Evolutionary conservation across 495 filamentous ascomycete species (phyloP).

Genomic region (Penicillium waksmanii): DNA sequence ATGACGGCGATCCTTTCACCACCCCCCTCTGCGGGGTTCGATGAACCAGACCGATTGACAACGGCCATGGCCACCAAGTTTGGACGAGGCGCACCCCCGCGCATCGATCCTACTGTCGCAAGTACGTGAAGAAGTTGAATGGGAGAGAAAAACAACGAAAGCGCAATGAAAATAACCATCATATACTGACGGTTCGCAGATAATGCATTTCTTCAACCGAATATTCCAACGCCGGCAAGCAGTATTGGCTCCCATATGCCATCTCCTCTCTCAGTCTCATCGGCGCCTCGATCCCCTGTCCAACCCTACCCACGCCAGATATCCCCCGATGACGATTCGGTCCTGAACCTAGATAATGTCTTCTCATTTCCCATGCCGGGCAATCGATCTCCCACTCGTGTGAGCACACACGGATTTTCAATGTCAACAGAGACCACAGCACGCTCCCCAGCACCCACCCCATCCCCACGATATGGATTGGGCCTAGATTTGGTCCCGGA

Average conservation of each 20-base stretch:
- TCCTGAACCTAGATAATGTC: slow-evolving; percentile 58
- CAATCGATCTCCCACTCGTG: slow-evolving; percentile 37
- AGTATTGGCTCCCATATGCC: slow-evolving; percentile 61
- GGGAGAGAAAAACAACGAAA: not conserved
- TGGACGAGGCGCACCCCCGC: slow-evolving; percentile 46
- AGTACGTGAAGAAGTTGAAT: slow-evolving; percentile 46
- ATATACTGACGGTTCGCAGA: slow-evolving; percentile 50
- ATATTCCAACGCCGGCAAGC: slow-evolving; percentile 61
- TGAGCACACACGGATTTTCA: slow-evolving; percentile 33
- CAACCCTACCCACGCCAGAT: slow-evolving; percentile 47
- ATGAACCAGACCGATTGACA: slow-evolving; percentile 26
- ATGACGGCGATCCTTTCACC: slow-evolving; percentile 40
- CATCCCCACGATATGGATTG: slow-evolving; percentile 22
- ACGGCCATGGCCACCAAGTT: slow-evolving; percentile 26
- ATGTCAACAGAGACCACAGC: slow-evolving; percentile 16
- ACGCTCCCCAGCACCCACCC: slow-evolving; percentile 25
- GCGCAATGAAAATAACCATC: not conserved
- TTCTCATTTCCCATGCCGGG: slow-evolving; percentile 64
- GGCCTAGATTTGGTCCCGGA: slow-evolving; percentile 22
- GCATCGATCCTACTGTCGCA: slow-evolving; percentile 57
- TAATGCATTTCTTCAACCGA: slow-evolving; percentile 59
- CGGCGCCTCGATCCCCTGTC: slow-evolving; percentile 47
- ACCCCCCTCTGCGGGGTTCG: slow-evolving; percentile 37
- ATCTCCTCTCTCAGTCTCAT: slow-evolving; percentile 55
- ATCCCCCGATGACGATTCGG: slow-evolving; percentile 36